Evolutionary conservation across 345 rosid genomes (phyloP).

Genomic region (Ceriops tagal): DNA sequence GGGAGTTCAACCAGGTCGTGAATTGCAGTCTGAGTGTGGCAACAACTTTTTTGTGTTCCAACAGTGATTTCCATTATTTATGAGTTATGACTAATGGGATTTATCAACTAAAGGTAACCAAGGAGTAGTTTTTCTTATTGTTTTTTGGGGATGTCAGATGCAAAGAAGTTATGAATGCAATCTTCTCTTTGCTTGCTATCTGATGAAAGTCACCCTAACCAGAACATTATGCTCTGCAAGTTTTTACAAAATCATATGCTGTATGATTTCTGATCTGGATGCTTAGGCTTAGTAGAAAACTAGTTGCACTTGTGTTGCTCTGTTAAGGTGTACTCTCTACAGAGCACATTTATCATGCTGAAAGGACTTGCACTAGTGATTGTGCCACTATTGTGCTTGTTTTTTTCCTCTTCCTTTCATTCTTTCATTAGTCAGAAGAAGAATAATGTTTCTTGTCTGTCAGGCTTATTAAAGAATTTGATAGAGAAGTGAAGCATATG

Average conservation of each 20-base stretch:
- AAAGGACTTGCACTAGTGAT: too few species aligned
- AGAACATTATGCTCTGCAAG: too few species aligned
- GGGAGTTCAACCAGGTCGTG: too few species aligned
- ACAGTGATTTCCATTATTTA: not conserved
- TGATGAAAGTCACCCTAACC: too few species aligned
- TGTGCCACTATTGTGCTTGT: not conserved
- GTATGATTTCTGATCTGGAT: too few species aligned
- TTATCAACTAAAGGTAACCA: not conserved
- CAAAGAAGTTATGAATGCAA: not conserved
- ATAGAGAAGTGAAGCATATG: slow-evolving; percentile 64
- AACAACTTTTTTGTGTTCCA: not conserved
- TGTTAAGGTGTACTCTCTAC: too few species aligned
- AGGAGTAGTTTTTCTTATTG: not conserved
- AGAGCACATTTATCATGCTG: too few species aligned
- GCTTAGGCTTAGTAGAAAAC: too few species aligned
- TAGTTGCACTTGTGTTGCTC: too few species aligned
- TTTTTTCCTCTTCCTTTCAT: not conserved
- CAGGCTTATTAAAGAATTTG: slow-evolving; percentile 96
- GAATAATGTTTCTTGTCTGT: slow-evolving; percentile 15
- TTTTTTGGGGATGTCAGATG: not conserved
- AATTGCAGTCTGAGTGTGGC: not conserved
- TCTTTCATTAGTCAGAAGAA: too few species aligned
- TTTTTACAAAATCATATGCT: too few species aligned
- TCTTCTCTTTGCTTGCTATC: not conserved
- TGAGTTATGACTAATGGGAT: not conserved